Evolutionary conservation across 768 basidiomycete genomes (phyloP), one percentile per base, ranked within the genome.

Genomic region (Kondoa subrosea): DNA sequence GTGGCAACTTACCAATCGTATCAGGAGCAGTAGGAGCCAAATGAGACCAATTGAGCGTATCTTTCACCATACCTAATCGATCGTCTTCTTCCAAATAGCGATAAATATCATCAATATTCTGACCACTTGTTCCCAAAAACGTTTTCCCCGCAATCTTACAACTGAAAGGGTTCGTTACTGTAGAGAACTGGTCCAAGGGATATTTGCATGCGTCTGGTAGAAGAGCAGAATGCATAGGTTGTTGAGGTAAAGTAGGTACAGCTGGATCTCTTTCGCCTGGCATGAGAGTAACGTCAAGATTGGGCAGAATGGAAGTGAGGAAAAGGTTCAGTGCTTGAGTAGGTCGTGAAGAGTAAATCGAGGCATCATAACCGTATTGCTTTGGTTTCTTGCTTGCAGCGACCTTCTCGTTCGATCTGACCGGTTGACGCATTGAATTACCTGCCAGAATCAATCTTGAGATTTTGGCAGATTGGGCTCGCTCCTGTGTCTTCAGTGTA

Each of bases 1-100:
- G 56, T 33, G 56, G 34, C 29, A 34, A 73, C 80, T 72, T 65
- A 81, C 81, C 96, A 2, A 99, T 81, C 0, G 95, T 99, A 77
- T 99, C 95, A 30, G 95, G 95, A 29, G 93, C 93, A 4, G 95
- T 97, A 2, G 95, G 95, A n/a, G 95, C 91, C 76, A 95, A 84
- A 78, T 97, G 93, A 68, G 91, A 81, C 95, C 93, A 99, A 72
- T 81, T 83, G 34, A 99, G 80, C 14, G 91, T 92, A 56, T 85
- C 80, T 73, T 85, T 82, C 12, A 89, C 82, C 69, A 96, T 81
- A 1, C 83, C 82, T 34, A 93, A 75, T 56, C 86, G 82, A n/a
- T 87, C 86, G 67, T 83, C 81, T 12, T 71, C 69, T 29, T 79
- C 78, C 56, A 97, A 80, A 77, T 99, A 99, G 76, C 90, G 92